Evolutionary conservation across 805 yeast species (phyloP).

Genomic region (Cyberlindnera americana): DNA sequence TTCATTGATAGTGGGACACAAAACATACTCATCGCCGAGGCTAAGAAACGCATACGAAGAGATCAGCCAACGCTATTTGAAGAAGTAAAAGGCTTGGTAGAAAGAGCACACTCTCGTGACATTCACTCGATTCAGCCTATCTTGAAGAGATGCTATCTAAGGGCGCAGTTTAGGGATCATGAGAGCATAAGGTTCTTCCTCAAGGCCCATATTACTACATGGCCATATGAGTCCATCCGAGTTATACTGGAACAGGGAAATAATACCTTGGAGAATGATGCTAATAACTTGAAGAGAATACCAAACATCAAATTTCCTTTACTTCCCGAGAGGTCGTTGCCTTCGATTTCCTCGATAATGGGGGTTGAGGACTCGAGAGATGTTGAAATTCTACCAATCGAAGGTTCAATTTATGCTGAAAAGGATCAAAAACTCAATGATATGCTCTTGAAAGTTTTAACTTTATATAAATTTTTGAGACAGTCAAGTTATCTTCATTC

Average conservation of each 20-base stretch:
- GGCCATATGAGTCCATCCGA: conserved; percentile 24
- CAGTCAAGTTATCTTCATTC: conserved; percentile 13
- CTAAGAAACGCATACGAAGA: conserved; percentile 12
- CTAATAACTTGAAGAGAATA: conserved; percentile 7
- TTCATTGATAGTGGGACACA: conserved; percentile 15
- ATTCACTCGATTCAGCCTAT: conserved; percentile 13
- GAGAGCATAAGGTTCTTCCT: conserved; percentile 20
- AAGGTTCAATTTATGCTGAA: conserved; percentile 3
- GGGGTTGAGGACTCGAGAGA: background rate
- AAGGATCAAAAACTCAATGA: conserved; percentile 11
- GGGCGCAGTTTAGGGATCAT: conserved; percentile 21
- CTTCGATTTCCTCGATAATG: conserved; percentile 7
- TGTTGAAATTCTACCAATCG: conserved; percentile 4
- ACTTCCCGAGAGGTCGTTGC: conserved; percentile 12
- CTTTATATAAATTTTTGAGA: conserved; percentile 18
- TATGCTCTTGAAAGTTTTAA: conserved; percentile 22
- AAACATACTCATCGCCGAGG: conserved; percentile 7
- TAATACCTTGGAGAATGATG: conserved; percentile 10
- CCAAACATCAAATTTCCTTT: conserved; percentile 14
- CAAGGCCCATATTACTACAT: conserved; percentile 16
- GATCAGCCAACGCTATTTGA: conserved; percentile 11
- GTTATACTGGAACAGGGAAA: conserved; percentile 9
- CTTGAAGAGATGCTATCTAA: conserved; percentile 18
- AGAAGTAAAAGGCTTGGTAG: conserved; percentile 8
- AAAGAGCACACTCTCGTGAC: conserved; percentile 4